Percentiles rank a stretch among this genome's conserved stretches.
Evolutionary conservation across 208 protist genomes (phyloP).

Genomic region (Wallacemonas rigidus): DNA sequence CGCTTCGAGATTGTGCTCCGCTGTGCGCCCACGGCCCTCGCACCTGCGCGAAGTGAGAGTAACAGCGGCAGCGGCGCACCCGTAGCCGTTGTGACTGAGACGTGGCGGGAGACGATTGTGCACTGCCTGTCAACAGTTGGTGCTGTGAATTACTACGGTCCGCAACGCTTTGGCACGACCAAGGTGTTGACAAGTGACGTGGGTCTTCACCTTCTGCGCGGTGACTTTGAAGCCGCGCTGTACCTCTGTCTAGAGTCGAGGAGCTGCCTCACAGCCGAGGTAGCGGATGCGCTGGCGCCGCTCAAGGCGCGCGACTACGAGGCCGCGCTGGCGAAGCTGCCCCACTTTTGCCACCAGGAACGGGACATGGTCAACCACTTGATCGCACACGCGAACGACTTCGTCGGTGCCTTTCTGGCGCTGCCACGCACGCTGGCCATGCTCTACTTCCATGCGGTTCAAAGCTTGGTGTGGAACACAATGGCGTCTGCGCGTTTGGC

Average conservation of each 20-base stretch:
- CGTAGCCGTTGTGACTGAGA: neutral
- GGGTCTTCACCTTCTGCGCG: constrained; percentile 77
- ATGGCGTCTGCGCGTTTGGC: constrained; percentile 88
- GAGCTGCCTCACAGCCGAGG: constrained; percentile 51
- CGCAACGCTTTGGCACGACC: constrained; percentile 95
- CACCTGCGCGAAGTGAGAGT: neutral
- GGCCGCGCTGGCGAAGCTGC: constrained; percentile 46
- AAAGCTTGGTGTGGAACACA: constrained; percentile 94
- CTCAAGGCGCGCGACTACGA: constrained; percentile 44
- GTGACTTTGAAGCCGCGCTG: constrained; percentile 68
- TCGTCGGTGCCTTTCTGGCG: constrained; percentile 58
- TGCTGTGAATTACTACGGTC: constrained; percentile 95
- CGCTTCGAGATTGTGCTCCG: constrained; percentile 92
- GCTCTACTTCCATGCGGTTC: constrained; percentile 95
- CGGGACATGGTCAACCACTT: constrained; percentile 87
- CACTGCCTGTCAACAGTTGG: constrained; percentile 51
- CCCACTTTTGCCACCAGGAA: constrained; percentile 83
- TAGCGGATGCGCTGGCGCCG: constrained; percentile 36
- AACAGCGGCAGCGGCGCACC: neutral
- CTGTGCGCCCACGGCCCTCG: neutral
- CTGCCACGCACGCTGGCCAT: constrained; percentile 86
- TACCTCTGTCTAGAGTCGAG: constrained; percentile 75
- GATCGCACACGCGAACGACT: constrained; percentile 61
- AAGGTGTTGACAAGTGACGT: constrained; percentile 90
- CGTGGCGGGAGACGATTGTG: constrained; percentile 27